phyloP scores from a whole-genome alignment of 202 grass and related monocot species.

The Bolboschoenoplectus hybrid region DNA sequence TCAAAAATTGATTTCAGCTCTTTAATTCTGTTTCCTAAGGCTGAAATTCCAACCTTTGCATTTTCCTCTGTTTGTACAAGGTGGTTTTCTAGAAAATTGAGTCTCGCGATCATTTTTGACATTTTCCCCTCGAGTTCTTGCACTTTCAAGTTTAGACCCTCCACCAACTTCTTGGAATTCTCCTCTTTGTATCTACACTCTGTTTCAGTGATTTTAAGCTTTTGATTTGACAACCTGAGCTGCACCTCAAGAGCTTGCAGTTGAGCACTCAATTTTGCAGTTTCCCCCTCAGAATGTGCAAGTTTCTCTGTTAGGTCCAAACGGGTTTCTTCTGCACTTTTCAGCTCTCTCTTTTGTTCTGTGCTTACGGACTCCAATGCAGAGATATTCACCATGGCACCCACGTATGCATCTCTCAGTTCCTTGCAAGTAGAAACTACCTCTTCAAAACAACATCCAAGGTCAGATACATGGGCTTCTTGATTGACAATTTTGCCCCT shows the following conservation, averaged over 20 bases:
- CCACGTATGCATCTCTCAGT: constrained; percentile 52
- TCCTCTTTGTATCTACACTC: constrained; percentile 75
- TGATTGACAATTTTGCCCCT: constrained; percentile 52
- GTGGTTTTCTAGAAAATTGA: constrained; percentile 51
- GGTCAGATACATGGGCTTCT: constrained; percentile 40
- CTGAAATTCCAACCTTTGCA: constrained; percentile 39
- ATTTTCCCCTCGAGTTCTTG: constrained; percentile 54
- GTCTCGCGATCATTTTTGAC: constrained; percentile 43
- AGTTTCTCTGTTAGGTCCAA: constrained; percentile 51
- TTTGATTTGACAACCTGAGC: constrained; percentile 64
- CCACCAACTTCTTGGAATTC: constrained; percentile 38
- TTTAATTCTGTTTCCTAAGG: constrained; percentile 48
- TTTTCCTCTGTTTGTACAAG: constrained; percentile 53
- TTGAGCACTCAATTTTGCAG: constrained; percentile 48
- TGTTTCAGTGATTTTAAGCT: constrained; percentile 61
- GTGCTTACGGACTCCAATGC: constrained; percentile 50
- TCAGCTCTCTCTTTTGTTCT: constrained; percentile 54
- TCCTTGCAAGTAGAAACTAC: constrained; percentile 46
- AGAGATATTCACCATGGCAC: constrained; percentile 43
- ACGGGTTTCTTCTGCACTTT: constrained; percentile 34
- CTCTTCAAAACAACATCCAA: constrained; percentile 43
- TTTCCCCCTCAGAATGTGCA: constrained; percentile 51
- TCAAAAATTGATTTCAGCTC: constrained; percentile 49
- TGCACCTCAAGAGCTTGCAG: constrained; percentile 64
- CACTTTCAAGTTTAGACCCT: constrained; percentile 46